Conservation (phyloP, 2,329 filamentous ascomycete genomes). For the Sodiomyces alkalinus region DNA sequence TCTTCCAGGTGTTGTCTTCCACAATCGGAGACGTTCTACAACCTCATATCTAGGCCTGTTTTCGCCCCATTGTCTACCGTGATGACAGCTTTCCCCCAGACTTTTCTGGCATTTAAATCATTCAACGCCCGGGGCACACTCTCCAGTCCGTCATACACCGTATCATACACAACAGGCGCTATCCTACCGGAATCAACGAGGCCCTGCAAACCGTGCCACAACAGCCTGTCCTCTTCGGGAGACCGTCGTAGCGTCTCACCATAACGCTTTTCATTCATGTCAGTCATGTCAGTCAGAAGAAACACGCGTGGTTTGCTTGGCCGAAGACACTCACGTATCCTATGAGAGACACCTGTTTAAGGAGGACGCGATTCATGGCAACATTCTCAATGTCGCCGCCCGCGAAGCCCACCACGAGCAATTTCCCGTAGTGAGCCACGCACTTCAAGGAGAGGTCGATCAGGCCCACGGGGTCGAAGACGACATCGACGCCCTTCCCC, state of each 20-base stretch:
- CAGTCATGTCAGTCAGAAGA: too few species aligned
- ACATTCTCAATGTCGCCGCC: conserved; percentile 63
- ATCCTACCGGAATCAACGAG: conserved; percentile 31
- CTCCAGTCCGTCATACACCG: conserved; percentile 31
- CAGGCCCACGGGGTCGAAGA: conserved; percentile 42
- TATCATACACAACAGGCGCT: conserved; percentile 32
- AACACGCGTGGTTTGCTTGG: not conserved
- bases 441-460: conserved; percentile 38
- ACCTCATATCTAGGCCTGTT: too few species aligned
- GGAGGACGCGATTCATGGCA: conserved; percentile 35
- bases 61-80: not conserved
- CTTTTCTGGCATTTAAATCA: conserved; percentile 31
- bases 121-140: conserved; percentile 32
- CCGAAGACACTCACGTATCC: conserved; percentile 28
- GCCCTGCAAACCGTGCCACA: conserved; percentile 34
- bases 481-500: conserved; percentile 36
- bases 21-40: too few species aligned
- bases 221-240: conserved; percentile 27
- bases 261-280: conserved; percentile 34
- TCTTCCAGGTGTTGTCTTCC: too few species aligned
- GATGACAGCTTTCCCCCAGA: conserved; percentile 43
- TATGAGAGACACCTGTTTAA: conserved; percentile 35
- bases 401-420: conserved; percentile 41
- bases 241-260: conserved; percentile 37
- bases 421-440: conserved; percentile 33